Base-by-base conservation (phyloP, 2,329 filamentous ascomycete genomes). In the Penicillium verrucosum region DNA sequence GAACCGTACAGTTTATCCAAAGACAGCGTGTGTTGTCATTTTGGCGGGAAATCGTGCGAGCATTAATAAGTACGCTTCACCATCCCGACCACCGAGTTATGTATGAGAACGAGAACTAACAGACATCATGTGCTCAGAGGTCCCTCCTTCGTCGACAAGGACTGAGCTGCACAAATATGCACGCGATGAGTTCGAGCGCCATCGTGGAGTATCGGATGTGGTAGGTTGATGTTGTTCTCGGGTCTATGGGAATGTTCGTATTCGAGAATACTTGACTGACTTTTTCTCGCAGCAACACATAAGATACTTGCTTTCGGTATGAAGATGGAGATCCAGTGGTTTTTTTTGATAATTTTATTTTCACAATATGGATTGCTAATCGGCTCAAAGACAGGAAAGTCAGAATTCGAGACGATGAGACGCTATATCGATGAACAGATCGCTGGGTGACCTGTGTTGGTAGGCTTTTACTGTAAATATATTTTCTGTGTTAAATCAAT, bases 391-490 rank as follows among this genome's bases (percentile, higher is more conserved):
- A 78, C 76, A 16, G 77, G 77, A 4, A 79, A 79, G 59, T 63
- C 76, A 2, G 77, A 80, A 57, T 79, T 78, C 47, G 74, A 79
- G 53, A 75, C 70, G 5, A 78, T 79, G 75, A 73, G 67, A 52
- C 70, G 77, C 38, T 78, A 79, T 65, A 75, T 80, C 29, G 76
- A 79, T 52, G 76, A 79, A 62, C 71, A 78, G 60, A 68, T 70
- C 41, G 65, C 63, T 38, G 59, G 65, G 38, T 69, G 56, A 66
- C 45, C 21, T 40, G 40, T 14, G 10, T 44, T 16, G 18, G 5
- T 18, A 5, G 14, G 27, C 25, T 12, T 21, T 21, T 47, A 34
- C 21, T 54, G 36, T 54, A 36, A 18, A 51, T 36, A 54, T 54
- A n/a, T 14, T 27, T 7, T 23, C 8, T 12, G 21, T 47, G n/a